Base-by-base conservation (phyloP, 2,329 filamentous ascomycete genomes). In the Cladosporium sp. region DNA sequence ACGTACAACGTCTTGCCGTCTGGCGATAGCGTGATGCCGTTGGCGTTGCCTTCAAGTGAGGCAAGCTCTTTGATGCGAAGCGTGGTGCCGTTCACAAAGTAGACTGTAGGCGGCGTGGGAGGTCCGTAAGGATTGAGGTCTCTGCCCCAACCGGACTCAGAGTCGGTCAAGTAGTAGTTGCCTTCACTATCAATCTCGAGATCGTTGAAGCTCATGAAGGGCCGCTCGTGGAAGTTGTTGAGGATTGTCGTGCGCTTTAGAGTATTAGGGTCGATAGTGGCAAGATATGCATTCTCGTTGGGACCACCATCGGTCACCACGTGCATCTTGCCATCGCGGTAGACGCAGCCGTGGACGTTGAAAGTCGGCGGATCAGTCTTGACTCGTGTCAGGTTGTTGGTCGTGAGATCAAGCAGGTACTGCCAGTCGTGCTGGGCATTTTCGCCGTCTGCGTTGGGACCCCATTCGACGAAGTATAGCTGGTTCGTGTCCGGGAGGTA, bases 161-260 rank as follows among this genome's bases (percentile, higher is more conserved):
- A 67, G 45, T 71, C 69, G 2, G 69, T 71, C 59, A 71, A 67
- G 58, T 65, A 67, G 50, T 69, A 59, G 12, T 66, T 63, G 4
- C 61, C 61, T 57, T 79, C 83, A 65, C 9, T 82, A 68, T 20
- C 82, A 63, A 84, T 70, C 2, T 77, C 75, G 0, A 82, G 74
- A 60, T 87, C 84, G 62, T 86, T 86, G 3, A 85, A 71, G 0
- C 83, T 85, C 68, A 80, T 84, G 70, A 86, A 84, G 49, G 83
- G 70, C 76, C 83, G 78, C 7, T 84, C 84, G 38, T 82, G 82
- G 66, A 75, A 87, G 68, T 83, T 84, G 66, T 84, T 84, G 14
- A 87, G 59, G 6, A 87, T 70, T 0, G 63, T 55, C 36, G 61
- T 61, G n/a, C 61, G 55, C 15, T 58, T 52, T 4, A 50, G 42